Conservation (phyloP, 208 protist species). For the Herpetomonas tarakana region DNA sequence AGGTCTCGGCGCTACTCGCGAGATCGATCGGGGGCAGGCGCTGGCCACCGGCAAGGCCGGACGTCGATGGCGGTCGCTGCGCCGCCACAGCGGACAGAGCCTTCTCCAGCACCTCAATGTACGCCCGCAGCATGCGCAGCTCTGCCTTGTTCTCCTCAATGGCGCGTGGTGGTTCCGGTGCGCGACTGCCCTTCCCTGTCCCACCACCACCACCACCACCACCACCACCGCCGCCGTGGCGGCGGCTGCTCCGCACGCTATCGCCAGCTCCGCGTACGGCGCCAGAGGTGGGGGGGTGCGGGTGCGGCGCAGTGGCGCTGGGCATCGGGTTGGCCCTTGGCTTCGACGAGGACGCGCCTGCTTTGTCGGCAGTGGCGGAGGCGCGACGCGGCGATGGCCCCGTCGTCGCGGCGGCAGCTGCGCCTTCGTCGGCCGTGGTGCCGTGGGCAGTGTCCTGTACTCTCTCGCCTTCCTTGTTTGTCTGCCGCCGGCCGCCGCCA, state of each 20-base stretch:
- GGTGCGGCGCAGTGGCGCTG: neutral
- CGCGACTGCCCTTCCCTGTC: neutral
- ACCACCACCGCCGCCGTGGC: neutral
- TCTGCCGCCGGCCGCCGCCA: neutral
- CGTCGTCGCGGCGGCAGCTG: too few relatives aligned
- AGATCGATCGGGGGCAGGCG: neutral
- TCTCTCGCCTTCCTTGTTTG: neutral
- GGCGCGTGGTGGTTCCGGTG: conserved; percentile 35
- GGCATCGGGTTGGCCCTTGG: neutral
- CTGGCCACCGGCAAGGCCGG: neutral
- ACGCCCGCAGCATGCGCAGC: conserved; percentile 72
- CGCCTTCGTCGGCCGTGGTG: neutral
- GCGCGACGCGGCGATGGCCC: neutral
- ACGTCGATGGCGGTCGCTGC: neutral
- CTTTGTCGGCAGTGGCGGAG: neutral
- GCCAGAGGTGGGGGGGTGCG: neutral
- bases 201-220: conserved; percentile 1
- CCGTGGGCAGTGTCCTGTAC: neutral
- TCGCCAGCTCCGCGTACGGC: too few relatives aligned
- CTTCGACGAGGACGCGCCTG: neutral
- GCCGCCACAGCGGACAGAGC: conserved; percentile 21
- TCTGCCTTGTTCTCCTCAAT: conserved; percentile 83
- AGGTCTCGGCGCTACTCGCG: too few relatives aligned
- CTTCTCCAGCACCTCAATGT: conserved; percentile 77
- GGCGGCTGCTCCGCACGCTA: neutral